phyloP scores from a whole-genome alignment of 176 grass and related monocot genomes.

The Pontederia paniculata region DNA sequence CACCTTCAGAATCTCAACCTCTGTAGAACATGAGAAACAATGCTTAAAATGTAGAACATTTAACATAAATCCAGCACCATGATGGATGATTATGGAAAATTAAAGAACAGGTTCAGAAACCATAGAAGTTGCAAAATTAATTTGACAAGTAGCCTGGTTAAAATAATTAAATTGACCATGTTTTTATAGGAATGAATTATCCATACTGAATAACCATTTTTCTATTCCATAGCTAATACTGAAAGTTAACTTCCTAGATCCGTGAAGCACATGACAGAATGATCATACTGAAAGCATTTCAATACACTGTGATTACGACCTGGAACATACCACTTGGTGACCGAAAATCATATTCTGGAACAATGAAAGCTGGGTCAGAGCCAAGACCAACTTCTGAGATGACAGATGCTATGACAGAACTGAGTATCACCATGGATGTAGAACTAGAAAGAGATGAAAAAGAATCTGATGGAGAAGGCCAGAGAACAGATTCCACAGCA shows the following conservation, averaged over 20 bases:
- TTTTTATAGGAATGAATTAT: no score
- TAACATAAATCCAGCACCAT: neutral
- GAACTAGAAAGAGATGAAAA: conserved; percentile 65
- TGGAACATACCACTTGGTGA: conserved; percentile 60
- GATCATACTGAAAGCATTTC: neutral
- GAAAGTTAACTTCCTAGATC: no score
- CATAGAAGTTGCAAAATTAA: neutral
- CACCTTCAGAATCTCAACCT: conserved; percentile 48
- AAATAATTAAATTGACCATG: no score
- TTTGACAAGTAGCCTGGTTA: no score
- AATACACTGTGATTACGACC: neutral
- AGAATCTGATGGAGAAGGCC: conserved; percentile 56
- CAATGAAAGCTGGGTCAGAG: conserved; percentile 76
- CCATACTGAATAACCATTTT: no score
- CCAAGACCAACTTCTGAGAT: conserved; percentile 83
- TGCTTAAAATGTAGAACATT: conserved; percentile 27
- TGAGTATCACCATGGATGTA: conserved; percentile 89
- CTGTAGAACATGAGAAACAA: conserved; percentile 37
- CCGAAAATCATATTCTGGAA: conserved; percentile 86
- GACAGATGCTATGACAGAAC: conserved; percentile 89
- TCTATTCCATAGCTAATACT: no score
- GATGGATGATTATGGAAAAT: neutral
- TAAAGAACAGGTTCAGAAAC: neutral
- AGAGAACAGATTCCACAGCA: conserved; percentile 88
- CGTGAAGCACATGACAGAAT: no score